Evolutionary conservation across 805 yeast genomes (phyloP).

Genomic region (Lachancea sp.): DNA sequence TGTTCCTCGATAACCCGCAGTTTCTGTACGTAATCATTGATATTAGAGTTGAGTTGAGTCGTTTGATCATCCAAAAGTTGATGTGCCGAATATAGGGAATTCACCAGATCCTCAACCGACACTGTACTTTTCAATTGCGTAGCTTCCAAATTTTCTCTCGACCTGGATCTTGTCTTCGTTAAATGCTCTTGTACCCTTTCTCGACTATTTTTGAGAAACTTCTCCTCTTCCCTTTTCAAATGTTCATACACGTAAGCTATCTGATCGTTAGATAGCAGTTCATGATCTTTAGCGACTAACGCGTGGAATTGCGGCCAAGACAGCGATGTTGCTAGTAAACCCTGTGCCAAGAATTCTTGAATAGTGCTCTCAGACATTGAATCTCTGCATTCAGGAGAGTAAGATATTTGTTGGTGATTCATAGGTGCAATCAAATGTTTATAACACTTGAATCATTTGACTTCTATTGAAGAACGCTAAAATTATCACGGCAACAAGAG

Average conservation of each 20-base stretch:
- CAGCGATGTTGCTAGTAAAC: conserved; percentile 2
- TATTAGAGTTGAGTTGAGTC: not conserved
- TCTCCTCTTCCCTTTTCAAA: not conserved
- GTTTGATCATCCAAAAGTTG: conserved; percentile 1
- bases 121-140: conserved; percentile 3
- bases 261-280: not conserved
- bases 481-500: not conserved
- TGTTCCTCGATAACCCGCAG: not conserved
- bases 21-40: not conserved
- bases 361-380: conserved; percentile 4
- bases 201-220: not conserved
- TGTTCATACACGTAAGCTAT: not conserved
- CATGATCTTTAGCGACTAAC: not conserved
- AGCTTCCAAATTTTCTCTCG: conserved; percentile 1
- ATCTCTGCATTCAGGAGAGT: not conserved
- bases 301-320: not conserved
- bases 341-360: conserved; percentile 1
- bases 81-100: conserved; percentile 5
- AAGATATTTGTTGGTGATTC: too few relatives aligned
- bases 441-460: too few relatives aligned
- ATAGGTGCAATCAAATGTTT: too few relatives aligned
- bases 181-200: not conserved
- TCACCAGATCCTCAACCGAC: conserved; percentile 4
- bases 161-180: not conserved
- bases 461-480: not conserved